Base-by-base conservation (phyloP, 2,329 filamentous ascomycete species). In the Monosporascus sp. region DNA sequence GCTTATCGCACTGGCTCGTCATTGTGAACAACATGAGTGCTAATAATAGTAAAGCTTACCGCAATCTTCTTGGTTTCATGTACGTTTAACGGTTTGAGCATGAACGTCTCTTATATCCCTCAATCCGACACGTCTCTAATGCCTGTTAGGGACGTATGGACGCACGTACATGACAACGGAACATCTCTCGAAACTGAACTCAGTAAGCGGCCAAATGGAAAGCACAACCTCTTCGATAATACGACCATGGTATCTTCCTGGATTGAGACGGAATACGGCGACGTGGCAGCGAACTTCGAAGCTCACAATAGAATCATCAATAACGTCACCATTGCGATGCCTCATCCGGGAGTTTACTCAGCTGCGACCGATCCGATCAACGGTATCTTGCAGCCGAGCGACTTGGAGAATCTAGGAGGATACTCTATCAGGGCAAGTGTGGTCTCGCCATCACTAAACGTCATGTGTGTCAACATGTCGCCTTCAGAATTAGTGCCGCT, bases 311-410 rank as follows among this genome's bases (percentile, higher is more conserved):
- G 87, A 25, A 75, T 87, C 38, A 73, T 93, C 61, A 89, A 91
- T 65, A 91, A 92, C 57, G 82, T 90, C 25, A 88, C 86, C 0
- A 75, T 92, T 58, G 87, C 88, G 0, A 86, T 92, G 79, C 89
- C 89, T 0, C 89, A 94, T 60, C 75, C 84, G 0, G 83, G 73
- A 44, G 77, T 94, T 0, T 83, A 87, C 36, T 69, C 74, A 14
- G 88, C 89, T 1, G 84, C 86, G 0, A 79, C 74, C 8, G 74
- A 86, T 58, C 69, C 75, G 0, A 65, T 70, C 8, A 93, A 93
- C 61, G 66, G 71, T 0, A 89, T 94, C 31, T 68, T 89, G 8
- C 89, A 93, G 60, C 89, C 89, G 0, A 74, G 77, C 6, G 81
- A 84, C 20, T 72, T 84, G 11, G 77, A 72, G 1, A 87, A 86